Conservation (phyloP, 768 basidiomycete species). For the Mycena polygramma region DNA sequence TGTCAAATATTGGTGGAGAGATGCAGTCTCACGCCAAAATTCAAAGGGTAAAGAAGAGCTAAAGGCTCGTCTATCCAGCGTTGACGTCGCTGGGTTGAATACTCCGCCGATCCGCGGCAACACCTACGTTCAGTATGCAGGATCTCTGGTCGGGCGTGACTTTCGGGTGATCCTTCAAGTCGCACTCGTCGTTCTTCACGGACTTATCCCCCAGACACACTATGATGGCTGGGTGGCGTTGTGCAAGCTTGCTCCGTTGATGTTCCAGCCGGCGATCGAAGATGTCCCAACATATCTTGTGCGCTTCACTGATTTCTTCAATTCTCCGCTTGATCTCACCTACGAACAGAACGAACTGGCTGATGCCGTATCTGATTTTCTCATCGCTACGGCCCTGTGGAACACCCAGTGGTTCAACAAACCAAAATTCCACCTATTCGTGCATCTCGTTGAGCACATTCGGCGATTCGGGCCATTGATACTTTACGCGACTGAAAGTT, state of each 20-base stretch:
- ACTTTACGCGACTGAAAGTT: constrained; percentile 46
- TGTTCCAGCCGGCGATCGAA: constrained; percentile 41
- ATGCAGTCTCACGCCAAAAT: constrained; percentile 34
- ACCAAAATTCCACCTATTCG: constrained; percentile 47
- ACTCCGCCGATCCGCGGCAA: constrained; percentile 34
- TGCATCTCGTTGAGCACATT: constrained; percentile 41
- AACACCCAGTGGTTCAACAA: constrained; percentile 41
- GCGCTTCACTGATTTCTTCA: neutral
- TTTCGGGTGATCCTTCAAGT: constrained; percentile 30
- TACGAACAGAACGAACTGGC: neutral
- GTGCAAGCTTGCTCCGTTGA: constrained; percentile 34
- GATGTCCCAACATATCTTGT: constrained; percentile 21
- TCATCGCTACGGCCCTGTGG: constrained; percentile 28
- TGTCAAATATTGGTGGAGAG: constrained; percentile 41
- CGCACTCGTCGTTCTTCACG: constrained; percentile 2
- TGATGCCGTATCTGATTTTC: constrained; percentile 26
- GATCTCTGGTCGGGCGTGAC: constrained; percentile 37
- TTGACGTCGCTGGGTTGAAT: constrained; percentile 14
- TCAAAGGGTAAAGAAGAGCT: constrained; percentile 22
- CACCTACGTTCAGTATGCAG: constrained; percentile 39
- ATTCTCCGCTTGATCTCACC: neutral
- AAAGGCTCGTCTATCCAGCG: constrained; percentile 13
- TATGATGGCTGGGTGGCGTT: constrained; percentile 40
- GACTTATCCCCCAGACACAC: constrained; percentile 17
- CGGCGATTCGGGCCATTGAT: constrained; percentile 45